Conservation (phyloP, 2,329 filamentous ascomycete species). For the Calonectria multiphialidica region DNA sequence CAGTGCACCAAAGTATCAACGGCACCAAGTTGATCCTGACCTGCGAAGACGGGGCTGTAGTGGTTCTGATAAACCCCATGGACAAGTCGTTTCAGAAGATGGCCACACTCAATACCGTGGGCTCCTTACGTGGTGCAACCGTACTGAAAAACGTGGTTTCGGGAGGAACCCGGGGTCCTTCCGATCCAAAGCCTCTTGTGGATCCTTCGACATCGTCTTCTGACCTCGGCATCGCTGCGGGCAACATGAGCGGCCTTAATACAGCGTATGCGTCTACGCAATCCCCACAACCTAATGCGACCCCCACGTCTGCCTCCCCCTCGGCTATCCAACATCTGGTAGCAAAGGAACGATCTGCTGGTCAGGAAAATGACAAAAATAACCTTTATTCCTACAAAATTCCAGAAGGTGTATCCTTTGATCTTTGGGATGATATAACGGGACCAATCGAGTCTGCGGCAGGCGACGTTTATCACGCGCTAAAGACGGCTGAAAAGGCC, state of each 20-base stretch:
- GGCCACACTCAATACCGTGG: background rate
- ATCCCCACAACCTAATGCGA: too few species aligned
- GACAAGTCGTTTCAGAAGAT: background rate
- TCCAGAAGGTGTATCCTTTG: too few species aligned
- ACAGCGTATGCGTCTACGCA: too few species aligned
- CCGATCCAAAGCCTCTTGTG: background rate
- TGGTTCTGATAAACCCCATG: background rate
- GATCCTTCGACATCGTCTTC: background rate
- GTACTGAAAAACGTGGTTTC: background rate
- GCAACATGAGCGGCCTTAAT: background rate
- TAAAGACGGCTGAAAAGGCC: too few species aligned
- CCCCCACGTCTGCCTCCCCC: too few species aligned
- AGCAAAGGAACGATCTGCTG: too few species aligned
- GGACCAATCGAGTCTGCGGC: too few species aligned
- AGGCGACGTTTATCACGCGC: too few species aligned
- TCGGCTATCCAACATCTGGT: too few species aligned
- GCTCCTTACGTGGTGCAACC: background rate
- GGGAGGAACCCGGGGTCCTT: background rate
- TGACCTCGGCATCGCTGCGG: background rate
- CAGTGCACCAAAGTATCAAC: background rate
- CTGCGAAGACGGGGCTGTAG: background rate
- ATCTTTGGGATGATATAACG: too few species aligned
- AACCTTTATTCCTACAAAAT: too few species aligned
- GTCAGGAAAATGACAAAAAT: too few species aligned
- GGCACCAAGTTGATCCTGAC: background rate